Evolutionary conservation across 805 yeast species (phyloP).

Genomic region (Wickerhamomyces sydowiorum): DNA sequence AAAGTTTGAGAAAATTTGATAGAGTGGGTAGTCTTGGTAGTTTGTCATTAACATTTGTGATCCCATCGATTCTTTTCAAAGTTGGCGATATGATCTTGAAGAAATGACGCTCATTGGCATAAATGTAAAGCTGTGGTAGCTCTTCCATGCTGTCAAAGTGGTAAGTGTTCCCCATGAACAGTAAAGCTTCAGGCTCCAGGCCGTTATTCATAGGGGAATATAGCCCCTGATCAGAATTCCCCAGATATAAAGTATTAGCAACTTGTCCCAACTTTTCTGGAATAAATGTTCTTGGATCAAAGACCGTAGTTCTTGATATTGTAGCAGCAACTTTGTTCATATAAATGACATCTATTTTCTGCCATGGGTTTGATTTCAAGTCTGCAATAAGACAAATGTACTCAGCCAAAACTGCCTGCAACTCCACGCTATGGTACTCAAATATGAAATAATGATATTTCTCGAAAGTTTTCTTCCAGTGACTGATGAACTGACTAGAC

Average conservation of each 20-base stretch:
- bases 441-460: background rate
- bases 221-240: background rate
- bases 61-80: slow-evolving; percentile 9
- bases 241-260: background rate
- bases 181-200: background rate
- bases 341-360: background rate
- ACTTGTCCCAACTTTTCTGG: background rate
- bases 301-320: background rate
- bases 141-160: slow-evolving; percentile 7
- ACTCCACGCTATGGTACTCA: background rate
- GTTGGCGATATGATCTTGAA: slow-evolving; percentile 13
- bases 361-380: background rate
- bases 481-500: background rate
- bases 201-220: background rate
- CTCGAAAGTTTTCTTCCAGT: background rate
- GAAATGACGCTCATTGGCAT: slow-evolving; percentile 8
- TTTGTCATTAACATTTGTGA: slow-evolving; percentile 15
- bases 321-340: background rate
- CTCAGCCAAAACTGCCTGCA: background rate
- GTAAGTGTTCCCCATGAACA: slow-evolving; percentile 16
- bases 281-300: background rate
- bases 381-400: background rate
- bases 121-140: slow-evolving; percentile 15
- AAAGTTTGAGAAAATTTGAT: slow-evolving; percentile 12
- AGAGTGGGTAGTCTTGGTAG: slow-evolving; percentile 15